phyloP scores from a whole-genome alignment of 805 yeast genomes.

The Starmerella riodocensis region DNA sequence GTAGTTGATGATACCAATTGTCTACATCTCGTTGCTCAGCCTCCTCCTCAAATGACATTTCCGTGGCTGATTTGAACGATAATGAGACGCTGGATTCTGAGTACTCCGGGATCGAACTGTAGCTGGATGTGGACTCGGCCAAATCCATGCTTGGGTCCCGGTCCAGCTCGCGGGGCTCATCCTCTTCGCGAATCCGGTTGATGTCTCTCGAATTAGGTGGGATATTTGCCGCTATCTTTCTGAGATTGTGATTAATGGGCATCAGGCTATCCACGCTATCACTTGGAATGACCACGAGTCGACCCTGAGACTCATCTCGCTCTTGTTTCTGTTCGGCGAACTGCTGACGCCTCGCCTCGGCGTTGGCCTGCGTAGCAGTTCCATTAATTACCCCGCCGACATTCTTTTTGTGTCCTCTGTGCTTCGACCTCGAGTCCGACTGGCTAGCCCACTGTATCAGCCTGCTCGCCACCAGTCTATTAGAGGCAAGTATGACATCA shows the following conservation, averaged over 20 bases:
- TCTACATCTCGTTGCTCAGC: constrained; percentile 27
- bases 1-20: constrained; percentile 24
- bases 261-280: background rate
- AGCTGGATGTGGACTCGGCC: constrained; percentile 2
- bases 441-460: constrained; percentile 23
- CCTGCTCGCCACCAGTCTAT: constrained; percentile 20
- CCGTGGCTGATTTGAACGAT: background rate
- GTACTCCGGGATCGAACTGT: constrained; percentile 1
- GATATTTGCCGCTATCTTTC: background rate
- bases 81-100: background rate
- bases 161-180: background rate
- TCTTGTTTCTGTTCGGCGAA: background rate
- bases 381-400: background rate
- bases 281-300: background rate
- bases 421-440: constrained; percentile 13
- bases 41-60: constrained; percentile 21
- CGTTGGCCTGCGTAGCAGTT: background rate
- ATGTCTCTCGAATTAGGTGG: background rate
- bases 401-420: background rate
- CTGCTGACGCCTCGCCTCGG: no score
- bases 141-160: constrained; percentile 11
- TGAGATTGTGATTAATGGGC: constrained; percentile 1
- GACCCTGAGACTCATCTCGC: background rate
- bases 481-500: constrained; percentile 24
- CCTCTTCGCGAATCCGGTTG: background rate